A percentile compares a stretch with the other conserved stretches of the same genome.
phyloP scores from a whole-genome alignment of 805 yeast species.

The Candida fluviatilis region DNA sequence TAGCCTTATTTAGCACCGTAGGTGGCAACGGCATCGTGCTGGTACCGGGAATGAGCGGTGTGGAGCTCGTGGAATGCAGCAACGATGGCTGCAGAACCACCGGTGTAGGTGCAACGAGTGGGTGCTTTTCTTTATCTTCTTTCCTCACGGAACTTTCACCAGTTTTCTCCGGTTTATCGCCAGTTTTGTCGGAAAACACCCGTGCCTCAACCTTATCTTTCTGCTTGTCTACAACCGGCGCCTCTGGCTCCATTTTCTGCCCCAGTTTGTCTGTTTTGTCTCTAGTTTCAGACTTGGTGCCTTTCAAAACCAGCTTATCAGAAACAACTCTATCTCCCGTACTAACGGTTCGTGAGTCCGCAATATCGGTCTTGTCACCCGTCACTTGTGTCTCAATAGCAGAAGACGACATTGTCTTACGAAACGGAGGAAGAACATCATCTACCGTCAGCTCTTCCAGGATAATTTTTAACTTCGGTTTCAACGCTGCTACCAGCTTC shows the following conservation, averaged over 20 bases:
- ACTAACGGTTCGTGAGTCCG: background rate
- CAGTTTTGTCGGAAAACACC: background rate
- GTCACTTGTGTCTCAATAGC: no score
- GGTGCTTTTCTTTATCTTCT: background rate
- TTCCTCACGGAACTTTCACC: background rate
- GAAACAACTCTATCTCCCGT: background rate
- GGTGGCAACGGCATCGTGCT: slow-evolving; percentile 7
- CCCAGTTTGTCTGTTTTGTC: background rate
- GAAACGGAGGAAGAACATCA: background rate
- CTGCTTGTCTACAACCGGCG: background rate
- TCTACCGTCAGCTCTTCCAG: slow-evolving; percentile 1
- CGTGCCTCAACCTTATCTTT: background rate
- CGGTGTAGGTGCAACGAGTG: slow-evolving; percentile 1
- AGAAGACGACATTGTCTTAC: background rate
- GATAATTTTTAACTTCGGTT: background rate
- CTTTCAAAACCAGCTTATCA: background rate
- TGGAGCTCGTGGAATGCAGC: background rate
- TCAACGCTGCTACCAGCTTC: background rate
- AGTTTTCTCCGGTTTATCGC: background rate
- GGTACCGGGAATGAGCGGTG: background rate
- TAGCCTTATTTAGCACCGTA: slow-evolving; percentile 20
- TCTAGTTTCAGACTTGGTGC: background rate
- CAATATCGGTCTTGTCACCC: no score
- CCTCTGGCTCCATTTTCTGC: background rate
- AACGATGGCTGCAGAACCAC: background rate